Percentiles rank a stretch among this genome's conserved stretches.
Conservation (phyloP, 148 eudicot genomes). For the Vaccinium macrocarpon region DNA sequence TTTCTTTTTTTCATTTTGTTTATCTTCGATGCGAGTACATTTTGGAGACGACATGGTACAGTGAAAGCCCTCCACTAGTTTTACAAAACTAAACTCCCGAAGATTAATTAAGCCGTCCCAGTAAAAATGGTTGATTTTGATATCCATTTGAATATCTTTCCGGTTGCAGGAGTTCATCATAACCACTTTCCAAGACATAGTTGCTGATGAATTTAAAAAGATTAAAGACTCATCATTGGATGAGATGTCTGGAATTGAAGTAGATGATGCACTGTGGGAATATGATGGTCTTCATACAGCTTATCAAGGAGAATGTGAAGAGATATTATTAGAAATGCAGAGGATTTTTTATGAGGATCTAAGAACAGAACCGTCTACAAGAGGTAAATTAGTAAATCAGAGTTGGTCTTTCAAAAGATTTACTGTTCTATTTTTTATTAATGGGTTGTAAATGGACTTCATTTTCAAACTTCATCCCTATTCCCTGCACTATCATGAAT, state of each 20-base stretch:
- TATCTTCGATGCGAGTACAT: neutral
- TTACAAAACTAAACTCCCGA: neutral
- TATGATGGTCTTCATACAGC: conserved; percentile 71
- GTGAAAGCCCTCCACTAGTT: neutral
- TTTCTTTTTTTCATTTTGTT: neutral
- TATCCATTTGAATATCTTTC: neutral
- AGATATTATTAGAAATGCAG: conserved; percentile 86
- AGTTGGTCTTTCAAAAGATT: neutral
- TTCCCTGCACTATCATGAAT: neutral
- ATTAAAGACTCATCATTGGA: conserved; percentile 41
- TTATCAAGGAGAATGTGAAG: conserved; percentile 87
- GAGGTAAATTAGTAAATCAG: conserved; percentile 45
- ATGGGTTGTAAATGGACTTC: conserved; percentile 5
- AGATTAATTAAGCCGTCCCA: neutral
- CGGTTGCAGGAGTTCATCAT: conserved; percentile 61
- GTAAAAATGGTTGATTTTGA: neutral
- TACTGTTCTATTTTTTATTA: neutral
- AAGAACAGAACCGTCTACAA: conserved; percentile 26
- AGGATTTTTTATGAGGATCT: conserved; percentile 86
- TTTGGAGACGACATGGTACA: neutral
- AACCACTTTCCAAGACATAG: conserved; percentile 64
- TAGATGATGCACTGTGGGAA: conserved; percentile 78
- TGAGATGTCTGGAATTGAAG: conserved; percentile 22
- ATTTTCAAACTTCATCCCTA: neutral
- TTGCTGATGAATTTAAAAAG: conserved; percentile 71